phyloP scores from a whole-genome alignment of 1,284 basidiomycete species.

The Cerioporus squamosus region DNA sequence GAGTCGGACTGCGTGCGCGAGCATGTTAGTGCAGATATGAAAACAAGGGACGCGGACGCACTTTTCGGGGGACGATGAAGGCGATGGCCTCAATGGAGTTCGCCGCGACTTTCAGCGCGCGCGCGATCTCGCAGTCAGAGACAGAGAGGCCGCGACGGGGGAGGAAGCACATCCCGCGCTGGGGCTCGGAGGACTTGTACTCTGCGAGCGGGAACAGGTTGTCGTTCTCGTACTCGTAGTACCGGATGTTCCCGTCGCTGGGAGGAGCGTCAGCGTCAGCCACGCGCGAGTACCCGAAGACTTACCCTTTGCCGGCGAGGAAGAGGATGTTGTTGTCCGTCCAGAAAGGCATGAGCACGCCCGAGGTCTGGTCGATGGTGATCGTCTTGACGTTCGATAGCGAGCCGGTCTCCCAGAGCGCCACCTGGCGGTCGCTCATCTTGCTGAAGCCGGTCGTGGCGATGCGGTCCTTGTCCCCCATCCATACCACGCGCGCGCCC shows the following conservation, averaged over 20 bases:
- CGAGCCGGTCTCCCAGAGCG: slow-evolving; percentile 83
- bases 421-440: slow-evolving; percentile 92
- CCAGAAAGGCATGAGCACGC: slow-evolving; percentile 98
- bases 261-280: slow-evolving; percentile 22
- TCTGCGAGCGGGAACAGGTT: slow-evolving; percentile 82
- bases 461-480: slow-evolving; percentile 88
- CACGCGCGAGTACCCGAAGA: slow-evolving; percentile 1
- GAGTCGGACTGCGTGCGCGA: slow-evolving; percentile 65
- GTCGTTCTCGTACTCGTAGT: slow-evolving; percentile 95
- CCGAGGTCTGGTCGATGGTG: slow-evolving; percentile 85
- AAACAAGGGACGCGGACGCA: slow-evolving; percentile 31
- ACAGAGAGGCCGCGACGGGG: slow-evolving; percentile 90
- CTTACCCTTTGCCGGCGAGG: slow-evolving; percentile 84
- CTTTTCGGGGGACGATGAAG: slow-evolving; percentile 93
- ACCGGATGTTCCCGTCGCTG: slow-evolving; percentile 92
- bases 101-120: slow-evolving; percentile 90
- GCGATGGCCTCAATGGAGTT: slow-evolving; percentile 85
- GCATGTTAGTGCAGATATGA: neutral
- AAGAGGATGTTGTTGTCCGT: slow-evolving; percentile 94
- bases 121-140: slow-evolving; percentile 92
- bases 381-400: slow-evolving; percentile 78
- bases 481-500: slow-evolving; percentile 88
- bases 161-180: slow-evolving; percentile 96
- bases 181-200: slow-evolving; percentile 90
- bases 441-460: slow-evolving; percentile 96